These are phyloP conservation scores for Phytophthora cactorum DNA, from an alignment of 352 stramenopile genomes.

Conservation along the genomic window DNA sequence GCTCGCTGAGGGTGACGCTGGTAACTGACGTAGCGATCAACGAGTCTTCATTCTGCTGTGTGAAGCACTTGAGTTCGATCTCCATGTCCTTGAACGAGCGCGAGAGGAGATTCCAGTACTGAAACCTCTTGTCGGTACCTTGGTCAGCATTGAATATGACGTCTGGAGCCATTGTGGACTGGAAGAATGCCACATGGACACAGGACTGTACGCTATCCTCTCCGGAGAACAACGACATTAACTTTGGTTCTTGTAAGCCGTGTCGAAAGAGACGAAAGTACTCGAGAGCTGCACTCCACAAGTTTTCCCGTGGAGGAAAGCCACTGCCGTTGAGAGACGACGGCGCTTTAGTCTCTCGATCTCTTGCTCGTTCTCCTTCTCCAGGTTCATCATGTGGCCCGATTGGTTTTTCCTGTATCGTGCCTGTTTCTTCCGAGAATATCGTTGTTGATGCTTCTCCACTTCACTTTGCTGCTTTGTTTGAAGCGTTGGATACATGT, in stretches of 20 bases:
- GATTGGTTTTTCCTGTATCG: slow-evolving; percentile 1
- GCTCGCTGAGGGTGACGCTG: neutral
- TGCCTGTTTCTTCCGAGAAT: neutral
- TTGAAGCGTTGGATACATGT: neutral
- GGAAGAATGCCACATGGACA: slow-evolving; percentile 2
- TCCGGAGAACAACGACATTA: neutral
- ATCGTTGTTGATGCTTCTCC: neutral
- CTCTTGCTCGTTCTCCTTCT: slow-evolving; percentile 2
- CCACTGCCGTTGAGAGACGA: neutral
- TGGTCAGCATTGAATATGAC: slow-evolving; percentile 1
- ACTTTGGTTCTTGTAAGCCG: neutral
- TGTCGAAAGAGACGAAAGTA: slow-evolving; percentile 6
- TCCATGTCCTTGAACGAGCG: neutral
- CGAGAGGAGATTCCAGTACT: neutral
- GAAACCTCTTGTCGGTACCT: neutral
- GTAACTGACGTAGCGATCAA: neutral
- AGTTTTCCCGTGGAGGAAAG: neutral
- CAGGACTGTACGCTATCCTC: neutral
- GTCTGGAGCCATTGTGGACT: neutral
- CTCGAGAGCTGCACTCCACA: slow-evolving; percentile 4
- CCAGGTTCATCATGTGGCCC: neutral
- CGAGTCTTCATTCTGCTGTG: neutral
- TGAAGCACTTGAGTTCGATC: neutral
- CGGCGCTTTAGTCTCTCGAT: slow-evolving; percentile 2
- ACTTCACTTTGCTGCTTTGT: neutral